Conservation (phyloP, 139 green algal genomes). For the Astrephomene gubernaculifera region DNA sequence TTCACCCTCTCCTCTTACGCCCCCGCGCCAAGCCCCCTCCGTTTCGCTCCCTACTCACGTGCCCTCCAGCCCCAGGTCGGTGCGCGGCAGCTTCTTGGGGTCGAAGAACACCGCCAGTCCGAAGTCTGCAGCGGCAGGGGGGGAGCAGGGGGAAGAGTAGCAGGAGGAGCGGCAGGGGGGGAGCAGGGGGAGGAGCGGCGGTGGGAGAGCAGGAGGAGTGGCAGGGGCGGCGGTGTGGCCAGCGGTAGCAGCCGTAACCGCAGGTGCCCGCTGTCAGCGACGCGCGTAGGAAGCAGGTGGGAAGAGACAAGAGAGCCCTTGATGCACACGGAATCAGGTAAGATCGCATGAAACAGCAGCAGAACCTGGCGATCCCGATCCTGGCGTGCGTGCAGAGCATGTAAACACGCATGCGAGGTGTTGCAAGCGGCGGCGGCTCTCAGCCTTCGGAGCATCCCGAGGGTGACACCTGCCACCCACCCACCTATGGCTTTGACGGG, state of each 20-base stretch:
- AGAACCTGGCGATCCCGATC: no score
- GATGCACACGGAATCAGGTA: no score
- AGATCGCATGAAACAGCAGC: no score
- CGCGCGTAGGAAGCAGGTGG: neutral
- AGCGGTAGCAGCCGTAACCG: neutral
- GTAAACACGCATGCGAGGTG: neutral
- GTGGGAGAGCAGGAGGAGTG: neutral
- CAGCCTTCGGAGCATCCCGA: neutral
- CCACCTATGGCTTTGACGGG: conserved; percentile 90
- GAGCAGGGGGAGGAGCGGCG: neutral
- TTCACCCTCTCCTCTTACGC: no score
- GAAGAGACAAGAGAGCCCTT: no score
- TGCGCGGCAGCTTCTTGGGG: conserved; percentile 75
- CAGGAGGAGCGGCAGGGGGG: neutral
- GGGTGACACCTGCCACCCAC: no score
- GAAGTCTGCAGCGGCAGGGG: conserved; percentile 76
- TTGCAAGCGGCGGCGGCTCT: neutral
- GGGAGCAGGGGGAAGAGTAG: neutral
- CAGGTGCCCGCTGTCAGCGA: neutral
- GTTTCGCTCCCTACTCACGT: conserved; percentile 57
- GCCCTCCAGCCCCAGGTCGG: conserved; percentile 89
- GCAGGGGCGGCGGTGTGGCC: neutral
- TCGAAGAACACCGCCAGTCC: conserved; percentile 90
- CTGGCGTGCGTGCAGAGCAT: no score
- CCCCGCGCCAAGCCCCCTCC: no score